Base-by-base conservation (phyloP, 2,329 filamentous ascomycete genomes). In the Simplicillium sp. region DNA sequence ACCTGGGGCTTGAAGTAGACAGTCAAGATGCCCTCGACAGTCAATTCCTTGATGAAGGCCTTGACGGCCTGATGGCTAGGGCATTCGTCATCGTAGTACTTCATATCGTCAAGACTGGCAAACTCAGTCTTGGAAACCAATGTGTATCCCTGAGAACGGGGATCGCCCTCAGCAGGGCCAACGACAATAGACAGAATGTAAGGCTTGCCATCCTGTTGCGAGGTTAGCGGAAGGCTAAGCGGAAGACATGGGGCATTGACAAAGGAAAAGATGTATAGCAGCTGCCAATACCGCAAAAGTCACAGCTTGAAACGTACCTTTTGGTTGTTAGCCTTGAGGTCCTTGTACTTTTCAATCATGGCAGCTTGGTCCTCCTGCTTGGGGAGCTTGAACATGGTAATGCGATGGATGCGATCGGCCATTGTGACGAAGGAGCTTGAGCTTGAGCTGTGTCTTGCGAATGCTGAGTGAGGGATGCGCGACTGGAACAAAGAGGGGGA, bases 141-240 rank as follows among this genome's bases (percentile, higher is more conserved):
- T 7, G 78, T 85, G 64, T 71, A 85, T 34, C 81, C 82, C 57
- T 82, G 73, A 48, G 68, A 70, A 25, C 80, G 75, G 14, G 71
- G 64, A 50, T 84, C 78, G 8, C 71, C 65, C 46, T 75, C 61
- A 8, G 73, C 68, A 16, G 64, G 58, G 28, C 73, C 73, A 12
- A 73, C 78, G 59, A 64, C 47, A 48, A 76, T 64, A 43, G 68
- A 67, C 35, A 78, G 59, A 48, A 87, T 83, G 57, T 87, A 87
- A 2, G 78, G 78, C 55, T 83, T 78, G 46, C 80, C 82, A 51
- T 84, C 73, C 83, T 87, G 41, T 15, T n/a, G 36, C 37, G 12
- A 25, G n/a, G 13, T 40, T 8, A 29, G 9, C 9, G 9, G 20
- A 25, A 25, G 20, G 20, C 20, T 9, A 5, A 25, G 20, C 20